Evolutionary conservation across 805 yeast genomes (phyloP).

Genomic region (Sugiyamaella boreocaroliniensis): DNA sequence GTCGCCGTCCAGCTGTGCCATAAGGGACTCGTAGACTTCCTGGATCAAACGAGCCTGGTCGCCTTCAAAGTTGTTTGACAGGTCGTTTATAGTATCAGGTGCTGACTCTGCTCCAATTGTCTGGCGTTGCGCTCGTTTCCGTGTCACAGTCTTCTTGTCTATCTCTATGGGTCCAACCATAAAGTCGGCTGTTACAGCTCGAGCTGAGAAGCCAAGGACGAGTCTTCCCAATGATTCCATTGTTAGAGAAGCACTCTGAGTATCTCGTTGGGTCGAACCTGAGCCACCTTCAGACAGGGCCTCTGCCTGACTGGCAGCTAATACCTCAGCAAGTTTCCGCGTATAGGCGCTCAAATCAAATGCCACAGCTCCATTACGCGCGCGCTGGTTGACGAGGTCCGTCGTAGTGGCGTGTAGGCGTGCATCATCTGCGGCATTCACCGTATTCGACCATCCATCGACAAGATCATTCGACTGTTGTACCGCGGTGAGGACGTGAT

Average conservation of each 20-base stretch:
- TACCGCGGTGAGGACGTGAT: background rate
- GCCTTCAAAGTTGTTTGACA: slow-evolving; percentile 49
- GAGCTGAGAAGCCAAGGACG: background rate
- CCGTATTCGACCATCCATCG: background rate
- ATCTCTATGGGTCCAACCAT: slow-evolving; percentile 65
- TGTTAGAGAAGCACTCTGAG: background rate
- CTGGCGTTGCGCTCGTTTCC: slow-evolving; percentile 1
- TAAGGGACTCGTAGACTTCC: slow-evolving; percentile 41
- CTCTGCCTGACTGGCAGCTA: background rate
- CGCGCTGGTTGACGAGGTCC: slow-evolving; percentile 1
- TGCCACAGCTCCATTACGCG: slow-evolving; percentile 1
- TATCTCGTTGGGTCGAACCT: too few relatives aligned
- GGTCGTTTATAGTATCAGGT: slow-evolving; percentile 44
- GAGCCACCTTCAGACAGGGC: too few relatives aligned
- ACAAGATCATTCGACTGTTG: slow-evolving; percentile 1
- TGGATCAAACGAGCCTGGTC: slow-evolving; percentile 49
- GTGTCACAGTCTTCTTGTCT: slow-evolving; percentile 39
- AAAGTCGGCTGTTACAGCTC: slow-evolving; percentile 43
- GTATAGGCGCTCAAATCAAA: background rate
- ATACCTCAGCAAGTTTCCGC: background rate
- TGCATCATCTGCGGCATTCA: slow-evolving; percentile 5
- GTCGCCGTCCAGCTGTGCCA: slow-evolving; percentile 27
- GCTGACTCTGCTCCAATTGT: slow-evolving; percentile 26
- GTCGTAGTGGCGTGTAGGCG: slow-evolving; percentile 1
- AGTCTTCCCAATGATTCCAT: background rate